These are phyloP conservation scores for Kwoniella botswanensis DNA, from an alignment of 768 basidiomycete genomes.

Conservation along the genomic window DNA sequence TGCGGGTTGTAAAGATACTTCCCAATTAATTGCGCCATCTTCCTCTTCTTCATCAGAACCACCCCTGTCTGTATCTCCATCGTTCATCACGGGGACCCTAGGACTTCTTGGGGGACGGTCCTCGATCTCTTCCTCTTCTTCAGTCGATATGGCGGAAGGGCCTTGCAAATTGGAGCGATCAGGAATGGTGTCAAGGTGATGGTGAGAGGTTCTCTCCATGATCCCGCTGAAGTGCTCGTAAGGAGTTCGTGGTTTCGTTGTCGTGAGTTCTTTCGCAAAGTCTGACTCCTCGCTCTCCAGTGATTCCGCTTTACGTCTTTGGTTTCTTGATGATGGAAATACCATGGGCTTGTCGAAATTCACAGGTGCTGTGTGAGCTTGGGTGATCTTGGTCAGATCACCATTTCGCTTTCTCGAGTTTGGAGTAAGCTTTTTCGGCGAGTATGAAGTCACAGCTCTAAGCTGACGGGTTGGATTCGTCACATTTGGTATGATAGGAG, in stretches of 20 bases:
- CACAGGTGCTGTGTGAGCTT: too few species aligned
- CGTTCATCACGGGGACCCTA: neutral
- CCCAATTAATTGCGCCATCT: constrained; percentile 12
- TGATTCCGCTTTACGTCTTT: neutral
- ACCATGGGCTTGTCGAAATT: neutral
- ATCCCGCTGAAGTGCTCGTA: neutral
- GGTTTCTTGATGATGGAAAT: neutral
- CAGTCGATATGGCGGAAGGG: neutral
- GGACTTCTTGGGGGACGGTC: neutral
- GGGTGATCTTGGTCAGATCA: too few species aligned
- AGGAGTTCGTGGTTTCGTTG: neutral
- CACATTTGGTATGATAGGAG: neutral
- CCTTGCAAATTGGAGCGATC: neutral
- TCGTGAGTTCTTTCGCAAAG: neutral
- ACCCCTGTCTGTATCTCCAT: neutral
- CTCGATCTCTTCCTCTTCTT: constrained; percentile 7
- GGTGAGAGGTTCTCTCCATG: neutral
- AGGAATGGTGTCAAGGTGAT: neutral
- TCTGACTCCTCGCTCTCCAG: constrained; percentile 1
- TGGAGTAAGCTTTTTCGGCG: neutral
- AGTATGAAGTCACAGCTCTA: neutral
- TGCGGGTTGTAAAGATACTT: neutral
- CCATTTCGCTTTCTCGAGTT: too few species aligned
- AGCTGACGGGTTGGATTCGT: neutral
- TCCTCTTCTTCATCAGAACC: neutral